Base-by-base conservation (phyloP, 2,329 filamentous ascomycete species). In the Capronia epimyces region DNA sequence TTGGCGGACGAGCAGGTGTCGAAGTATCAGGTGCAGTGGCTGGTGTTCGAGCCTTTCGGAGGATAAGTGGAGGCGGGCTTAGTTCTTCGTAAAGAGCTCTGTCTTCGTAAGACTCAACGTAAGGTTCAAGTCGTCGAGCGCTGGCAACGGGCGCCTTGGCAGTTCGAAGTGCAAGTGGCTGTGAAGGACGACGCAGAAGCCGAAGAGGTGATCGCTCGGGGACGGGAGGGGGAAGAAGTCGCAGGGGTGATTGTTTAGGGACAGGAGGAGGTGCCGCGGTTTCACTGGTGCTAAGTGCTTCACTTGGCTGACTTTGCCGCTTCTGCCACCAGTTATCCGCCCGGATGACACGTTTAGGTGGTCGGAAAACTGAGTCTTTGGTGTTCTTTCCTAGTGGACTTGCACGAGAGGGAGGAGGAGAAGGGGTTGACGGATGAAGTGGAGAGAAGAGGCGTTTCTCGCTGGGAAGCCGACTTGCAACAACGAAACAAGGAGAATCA, bases 281-380 rank as follows among this genome's bases (percentile, higher is more conserved):
- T 22, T 25, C 40, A 22, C n/a, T 21, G 24, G 32, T n/a, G 36
- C 13, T 27, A 15, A 13, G 39, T 25, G 32, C 12, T 18, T 37
- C 5, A n/a, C 16, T 25, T 18, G 16, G 12, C 16, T 20, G 34
- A 37, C 7, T 20, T 20, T 48, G n/a, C 3, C 20, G 39, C 9
- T 45, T 49, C 21, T 54, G 51, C 55, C 55, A 52, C 36, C 41
- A 53, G 21, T 52, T 50, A 36, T 50, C 52, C 18, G 52, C 37
- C 18, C 46, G 34, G 21, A 49, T 27, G 13, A 49, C 47, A 25
- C 47, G 39, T 32, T 29, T 20, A 29, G 47, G 50, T 25, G 47
- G 36, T 22, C 40, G 37, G n/a, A 27, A 10, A 20, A 45, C n/a
- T 34, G 39, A 16, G 34, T 10, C 16, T 20, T 32, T 39, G 13